A percentile compares a stretch with the other conserved stretches of the same genome.
Evolutionary conservation across 2,329 filamentous ascomycete genomes (phyloP).

Genomic region (Colletotrichum eleusines): DNA sequence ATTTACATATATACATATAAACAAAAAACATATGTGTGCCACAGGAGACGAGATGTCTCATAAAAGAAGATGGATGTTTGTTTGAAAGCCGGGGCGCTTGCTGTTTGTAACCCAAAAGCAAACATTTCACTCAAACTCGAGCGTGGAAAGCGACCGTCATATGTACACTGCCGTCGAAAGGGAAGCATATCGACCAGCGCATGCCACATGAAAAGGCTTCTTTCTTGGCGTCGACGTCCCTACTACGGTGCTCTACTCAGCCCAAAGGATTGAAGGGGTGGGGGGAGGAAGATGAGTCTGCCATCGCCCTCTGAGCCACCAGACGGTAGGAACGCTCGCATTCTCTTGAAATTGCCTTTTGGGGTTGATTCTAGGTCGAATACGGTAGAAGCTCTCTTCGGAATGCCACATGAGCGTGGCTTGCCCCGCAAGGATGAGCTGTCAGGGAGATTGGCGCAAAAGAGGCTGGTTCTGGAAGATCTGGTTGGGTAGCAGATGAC

Average conservation of each 20-base stretch:
- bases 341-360: conserved; percentile 8
- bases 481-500: conserved; percentile 10
- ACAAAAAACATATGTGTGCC: not conserved
- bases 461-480: not conserved
- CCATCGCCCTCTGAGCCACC: not conserved
- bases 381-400: not conserved
- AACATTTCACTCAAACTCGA: not conserved
- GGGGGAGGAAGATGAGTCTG: too few species aligned
- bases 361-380: not conserved
- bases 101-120: conserved; percentile 1
- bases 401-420: conserved; percentile 2
- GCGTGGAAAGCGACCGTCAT: conserved; percentile 1
- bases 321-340: conserved; percentile 10
- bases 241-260: not conserved
- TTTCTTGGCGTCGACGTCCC: not conserved
- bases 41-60: conserved; percentile 1
- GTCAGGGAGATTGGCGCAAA: not conserved
- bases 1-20: too few species aligned
- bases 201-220: not conserved
- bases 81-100: conserved; percentile 4
- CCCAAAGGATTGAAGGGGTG: not conserved
- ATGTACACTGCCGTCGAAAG: not conserved
- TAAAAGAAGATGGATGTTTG: not conserved
- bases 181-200: not conserved
- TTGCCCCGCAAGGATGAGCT: not conserved